Conservation (phyloP, 2,329 filamentous ascomycete genomes). For the Lasiodiplodia citricola region DNA sequence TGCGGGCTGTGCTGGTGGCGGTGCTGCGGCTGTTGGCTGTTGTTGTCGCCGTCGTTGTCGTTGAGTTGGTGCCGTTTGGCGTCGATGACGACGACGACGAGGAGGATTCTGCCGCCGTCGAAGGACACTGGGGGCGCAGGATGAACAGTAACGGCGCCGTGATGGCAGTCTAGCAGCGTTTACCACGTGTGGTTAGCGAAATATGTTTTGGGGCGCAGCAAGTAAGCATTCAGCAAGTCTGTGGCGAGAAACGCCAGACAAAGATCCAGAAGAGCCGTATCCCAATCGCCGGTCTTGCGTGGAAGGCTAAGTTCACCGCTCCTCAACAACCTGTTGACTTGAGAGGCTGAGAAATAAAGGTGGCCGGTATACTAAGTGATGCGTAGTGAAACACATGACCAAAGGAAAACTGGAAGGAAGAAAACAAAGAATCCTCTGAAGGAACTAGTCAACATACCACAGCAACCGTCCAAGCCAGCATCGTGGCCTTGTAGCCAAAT, state of each 20-base stretch:
- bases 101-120: conserved; percentile 8
- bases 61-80: conserved; percentile 33
- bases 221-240: background rate
- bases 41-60: background rate
- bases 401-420: background rate
- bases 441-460: conserved; percentile 1
- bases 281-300: background rate
- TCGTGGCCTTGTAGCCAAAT: conserved; percentile 5
- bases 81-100: conserved; percentile 33
- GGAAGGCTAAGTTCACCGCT: background rate
- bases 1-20: conserved; percentile 34
- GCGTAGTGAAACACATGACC: background rate
- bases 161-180: background rate
- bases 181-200: background rate
- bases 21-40: conserved; percentile 26
- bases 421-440: background rate
- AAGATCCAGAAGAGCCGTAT: background rate
- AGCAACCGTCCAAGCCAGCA: background rate
- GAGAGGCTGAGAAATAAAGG: background rate
- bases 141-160: conserved; percentile 22
- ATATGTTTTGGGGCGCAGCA: background rate
- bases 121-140: conserved; percentile 34
- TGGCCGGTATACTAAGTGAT: background rate
- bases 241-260: background rate
- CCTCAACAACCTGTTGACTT: background rate